These are phyloP conservation scores for Austroboletus festivus DNA, from an alignment of 768 basidiomycete species.

Conservation along the genomic window DNA sequence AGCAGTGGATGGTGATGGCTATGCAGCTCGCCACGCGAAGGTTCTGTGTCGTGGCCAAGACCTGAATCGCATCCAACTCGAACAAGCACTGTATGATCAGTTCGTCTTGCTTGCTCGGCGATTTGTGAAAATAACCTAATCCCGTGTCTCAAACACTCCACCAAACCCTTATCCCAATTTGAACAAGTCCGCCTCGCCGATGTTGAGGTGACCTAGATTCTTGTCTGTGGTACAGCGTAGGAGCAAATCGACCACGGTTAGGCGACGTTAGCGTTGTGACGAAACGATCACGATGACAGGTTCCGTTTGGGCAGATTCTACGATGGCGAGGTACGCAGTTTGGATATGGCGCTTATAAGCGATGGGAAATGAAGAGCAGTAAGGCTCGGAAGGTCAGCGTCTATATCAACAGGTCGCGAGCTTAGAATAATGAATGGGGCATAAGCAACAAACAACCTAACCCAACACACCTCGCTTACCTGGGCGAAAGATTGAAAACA, in stretches of 20 bases:
- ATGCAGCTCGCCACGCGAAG: slow-evolving; percentile 92
- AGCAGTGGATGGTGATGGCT: slow-evolving; percentile 96
- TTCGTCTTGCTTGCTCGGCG: slow-evolving; percentile 88
- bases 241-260: slow-evolving; percentile 89
- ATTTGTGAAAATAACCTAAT: slow-evolving; percentile 96
- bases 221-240: slow-evolving; percentile 88
- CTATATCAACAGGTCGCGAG: slow-evolving; percentile 95
- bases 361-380: slow-evolving; percentile 97
- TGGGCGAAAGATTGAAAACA: slow-evolving; percentile 96
- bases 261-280: slow-evolving; percentile 87
- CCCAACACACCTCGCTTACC: slow-evolving; percentile 39
- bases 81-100: slow-evolving; percentile 90
- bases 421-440: slow-evolving; percentile 46
- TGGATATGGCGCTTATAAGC: slow-evolving; percentile 98
- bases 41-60: slow-evolving; percentile 93
- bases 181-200: slow-evolving; percentile 76
- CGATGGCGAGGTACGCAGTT: slow-evolving; percentile 94
- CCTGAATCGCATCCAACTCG: slow-evolving; percentile 91
- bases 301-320: slow-evolving; percentile 80
- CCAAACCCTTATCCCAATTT: slow-evolving; percentile 72
- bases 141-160: slow-evolving; percentile 82
- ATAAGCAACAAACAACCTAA: slow-evolving; percentile 9
- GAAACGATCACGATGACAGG: slow-evolving; percentile 94
- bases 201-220: slow-evolving; percentile 79
- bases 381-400: slow-evolving; percentile 95